Conservation (phyloP, 2,329 filamentous ascomycete species). For the Botryosphaeria dothidea region DNA sequence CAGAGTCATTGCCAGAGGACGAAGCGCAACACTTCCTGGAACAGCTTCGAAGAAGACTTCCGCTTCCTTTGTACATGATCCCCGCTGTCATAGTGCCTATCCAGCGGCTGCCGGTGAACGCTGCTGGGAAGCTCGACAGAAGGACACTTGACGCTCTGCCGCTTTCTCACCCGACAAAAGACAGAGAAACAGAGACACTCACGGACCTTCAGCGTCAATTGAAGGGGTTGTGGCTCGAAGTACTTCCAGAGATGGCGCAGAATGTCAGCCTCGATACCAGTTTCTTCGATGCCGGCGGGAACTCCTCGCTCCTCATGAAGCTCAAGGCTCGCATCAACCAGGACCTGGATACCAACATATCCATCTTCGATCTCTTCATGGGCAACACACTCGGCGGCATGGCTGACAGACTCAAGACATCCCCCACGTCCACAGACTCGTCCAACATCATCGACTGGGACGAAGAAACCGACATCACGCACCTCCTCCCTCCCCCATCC, state of each 20-base stretch:
- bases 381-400: constrained; percentile 42
- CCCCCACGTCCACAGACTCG: not conserved
- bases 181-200: not conserved
- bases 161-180: constrained; percentile 17
- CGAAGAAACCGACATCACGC: constrained; percentile 27
- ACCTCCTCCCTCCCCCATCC: constrained; percentile 23
- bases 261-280: constrained; percentile 13
- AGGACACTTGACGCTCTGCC: constrained; percentile 14
- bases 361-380: constrained; percentile 41
- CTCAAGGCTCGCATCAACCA: constrained; percentile 40
- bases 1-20: constrained; percentile 22
- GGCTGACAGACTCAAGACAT: constrained; percentile 17
- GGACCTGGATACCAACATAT: constrained; percentile 32
- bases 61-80: constrained; percentile 78
- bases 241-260: constrained; percentile 15
- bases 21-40: not conserved
- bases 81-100: constrained; percentile 68
- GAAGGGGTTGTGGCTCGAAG: constrained; percentile 20
- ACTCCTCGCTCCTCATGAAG: constrained; percentile 42
- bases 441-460: constrained; percentile 38
- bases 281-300: constrained; percentile 46
- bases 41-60: constrained; percentile 35
- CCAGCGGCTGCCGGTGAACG: constrained; percentile 64
- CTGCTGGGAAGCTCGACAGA: constrained; percentile 77
- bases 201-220: not conserved